Conservation (phyloP, 1,139 yeast genomes). For the Diutina catenulata region DNA sequence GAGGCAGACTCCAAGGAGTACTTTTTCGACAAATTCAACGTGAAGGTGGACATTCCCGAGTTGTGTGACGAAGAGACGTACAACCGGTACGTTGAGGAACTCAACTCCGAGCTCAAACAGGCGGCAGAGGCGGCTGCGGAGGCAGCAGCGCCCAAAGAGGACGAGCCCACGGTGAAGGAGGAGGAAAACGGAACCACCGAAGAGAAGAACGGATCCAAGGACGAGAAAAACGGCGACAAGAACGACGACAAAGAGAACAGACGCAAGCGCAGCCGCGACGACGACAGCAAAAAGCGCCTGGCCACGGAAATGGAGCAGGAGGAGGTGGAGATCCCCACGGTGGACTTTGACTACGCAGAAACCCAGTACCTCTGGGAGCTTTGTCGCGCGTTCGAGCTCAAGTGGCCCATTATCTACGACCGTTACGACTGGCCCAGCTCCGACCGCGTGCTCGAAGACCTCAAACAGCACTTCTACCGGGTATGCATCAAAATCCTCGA, state of each 20-base stretch:
- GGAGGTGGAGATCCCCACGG: neutral
- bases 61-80: constrained; percentile 59
- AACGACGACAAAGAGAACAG: neutral
- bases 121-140: constrained; percentile 6
- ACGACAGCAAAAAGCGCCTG: no score
- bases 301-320: neutral
- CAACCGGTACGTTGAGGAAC: constrained; percentile 32
- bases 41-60: constrained; percentile 55
- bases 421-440: constrained; percentile 39
- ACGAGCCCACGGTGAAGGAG: constrained; percentile 10
- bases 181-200: neutral
- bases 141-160: constrained; percentile 12
- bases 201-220: constrained; percentile 8
- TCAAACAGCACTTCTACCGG: constrained; percentile 70
- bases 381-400: constrained; percentile 62
- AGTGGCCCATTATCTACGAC: constrained; percentile 81
- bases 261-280: no score
- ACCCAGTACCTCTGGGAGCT: constrained; percentile 64
- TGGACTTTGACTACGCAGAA: constrained; percentile 41
- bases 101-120: constrained; percentile 16
- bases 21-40: constrained; percentile 66
- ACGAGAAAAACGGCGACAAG: neutral
- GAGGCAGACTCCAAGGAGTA: constrained; percentile 39
- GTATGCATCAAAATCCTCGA: constrained; percentile 24
- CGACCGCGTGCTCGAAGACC: constrained; percentile 51